Evolutionary conservation across 257 asterid species (phyloP).

Genomic region (Solanum chmielewskii): DNA sequence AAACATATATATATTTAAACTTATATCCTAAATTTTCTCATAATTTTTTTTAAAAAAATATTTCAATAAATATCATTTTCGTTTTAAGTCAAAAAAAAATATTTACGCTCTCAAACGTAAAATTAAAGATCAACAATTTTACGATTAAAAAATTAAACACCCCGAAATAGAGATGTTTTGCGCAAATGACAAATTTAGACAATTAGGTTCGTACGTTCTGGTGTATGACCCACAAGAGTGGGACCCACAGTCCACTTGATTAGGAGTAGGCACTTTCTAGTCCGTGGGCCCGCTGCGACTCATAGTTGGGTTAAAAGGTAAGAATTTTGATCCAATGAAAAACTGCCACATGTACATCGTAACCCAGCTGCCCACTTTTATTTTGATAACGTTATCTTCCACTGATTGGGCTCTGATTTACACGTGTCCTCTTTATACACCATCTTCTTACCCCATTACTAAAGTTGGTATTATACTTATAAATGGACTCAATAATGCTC

Average conservation of each 20-base stretch:
- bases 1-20: too few species aligned
- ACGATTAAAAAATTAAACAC: too few species aligned
- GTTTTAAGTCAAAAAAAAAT: too few species aligned
- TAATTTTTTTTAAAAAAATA: too few species aligned
- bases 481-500: not conserved
- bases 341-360: conserved; percentile 10
- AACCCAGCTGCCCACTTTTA: conserved; percentile 12
- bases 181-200: not conserved
- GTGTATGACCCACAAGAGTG: not conserved
- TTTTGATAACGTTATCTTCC: conserved; percentile 47
- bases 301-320: not conserved
- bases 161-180: too few species aligned
- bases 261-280: not conserved
- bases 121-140: too few species aligned
- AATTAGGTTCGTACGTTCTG: not conserved
- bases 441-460: not conserved
- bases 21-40: too few species aligned
- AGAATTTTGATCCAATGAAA: not conserved
- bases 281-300: not conserved
- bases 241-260: not conserved
- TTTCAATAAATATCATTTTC: too few species aligned
- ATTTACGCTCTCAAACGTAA: too few species aligned
- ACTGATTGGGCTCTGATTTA: conserved; percentile 14
- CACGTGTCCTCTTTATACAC: conserved; percentile 29
- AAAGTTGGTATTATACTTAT: not conserved